phyloP scores from a whole-genome alignment of 2,329 filamentous ascomycete species.

The Penicillium sp. region DNA sequence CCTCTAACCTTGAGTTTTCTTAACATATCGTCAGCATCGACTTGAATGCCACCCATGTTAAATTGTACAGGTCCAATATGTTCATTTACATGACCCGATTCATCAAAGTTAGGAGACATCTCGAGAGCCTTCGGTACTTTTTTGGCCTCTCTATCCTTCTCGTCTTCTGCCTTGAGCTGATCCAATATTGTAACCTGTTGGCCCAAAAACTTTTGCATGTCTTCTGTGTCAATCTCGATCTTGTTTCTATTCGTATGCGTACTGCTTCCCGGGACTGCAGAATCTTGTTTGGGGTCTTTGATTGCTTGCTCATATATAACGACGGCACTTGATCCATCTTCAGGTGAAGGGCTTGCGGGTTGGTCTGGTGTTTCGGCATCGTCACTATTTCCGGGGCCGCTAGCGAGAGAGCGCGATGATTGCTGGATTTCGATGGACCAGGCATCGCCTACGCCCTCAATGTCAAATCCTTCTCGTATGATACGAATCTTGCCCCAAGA shows the following conservation, averaged over 20 bases:
- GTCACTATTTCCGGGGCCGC: slow-evolving; percentile 24
- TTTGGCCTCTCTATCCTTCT: slow-evolving; percentile 36
- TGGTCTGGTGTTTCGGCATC: slow-evolving; percentile 22
- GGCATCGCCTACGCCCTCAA: slow-evolving; percentile 76
- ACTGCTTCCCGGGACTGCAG: slow-evolving; percentile 51
- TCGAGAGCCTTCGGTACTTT: slow-evolving; percentile 31
- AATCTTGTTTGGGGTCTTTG: slow-evolving; percentile 65
- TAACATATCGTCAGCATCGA: slow-evolving; percentile 91
- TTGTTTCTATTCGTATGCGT: slow-evolving; percentile 38
- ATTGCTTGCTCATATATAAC: slow-evolving; percentile 75
- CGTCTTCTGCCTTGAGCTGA: slow-evolving; percentile 54
- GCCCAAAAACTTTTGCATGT: slow-evolving; percentile 73
- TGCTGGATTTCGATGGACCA: slow-evolving; percentile 83
- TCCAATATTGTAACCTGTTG: slow-evolving; percentile 75
- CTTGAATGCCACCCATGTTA: slow-evolving; percentile 96
- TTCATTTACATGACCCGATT: slow-evolving; percentile 55
- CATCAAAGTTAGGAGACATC: slow-evolving; percentile 32
- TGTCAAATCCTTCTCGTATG: slow-evolving; percentile 84
- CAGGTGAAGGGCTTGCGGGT: slow-evolving; percentile 17
- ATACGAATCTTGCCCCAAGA: slow-evolving; percentile 97
- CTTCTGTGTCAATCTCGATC: slow-evolving; percentile 62
- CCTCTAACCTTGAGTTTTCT: slow-evolving; percentile 72
- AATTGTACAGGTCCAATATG: slow-evolving; percentile 95
- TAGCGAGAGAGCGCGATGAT: slow-evolving; percentile 12
- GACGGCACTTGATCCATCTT: slow-evolving; percentile 58